Evolutionary conservation across 495 filamentous ascomycete species (phyloP), one percentile per base, ranked within the genome.

Genomic region (Aspergillus hancockii): DNA sequence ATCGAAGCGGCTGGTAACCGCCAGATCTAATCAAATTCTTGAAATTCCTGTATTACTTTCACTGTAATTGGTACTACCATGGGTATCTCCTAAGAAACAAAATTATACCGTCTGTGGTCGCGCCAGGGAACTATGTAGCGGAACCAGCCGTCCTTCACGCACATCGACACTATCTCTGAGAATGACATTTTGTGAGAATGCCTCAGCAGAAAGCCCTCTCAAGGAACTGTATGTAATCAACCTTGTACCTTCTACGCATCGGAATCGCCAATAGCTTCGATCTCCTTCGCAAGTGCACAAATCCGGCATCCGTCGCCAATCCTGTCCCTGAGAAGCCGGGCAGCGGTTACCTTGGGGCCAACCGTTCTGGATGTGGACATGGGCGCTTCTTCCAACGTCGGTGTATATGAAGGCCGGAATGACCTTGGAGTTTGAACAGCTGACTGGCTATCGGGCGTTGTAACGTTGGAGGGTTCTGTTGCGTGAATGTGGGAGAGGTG

Each of bases 291-390:
- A 38, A 77, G 49, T 5, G 76, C 76, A 70, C 88, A 91, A 31
- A 89, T 83, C 9, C 85, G 84, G 75, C 90, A 92, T 7, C 91
- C 90, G 28, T 84, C 84, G 23, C 80, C 75, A 30, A 95, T 81
- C 54, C 80, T 79, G 56, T 91, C 88, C 59, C 86, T 81, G 53
- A 97, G 73, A 55, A 96, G 71, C 63, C 91, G 83, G 18, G 93
- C 92, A 65, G 92, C 90, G 46, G 88, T 91, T n/a, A 96, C 92
- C 71, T 97, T 97, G 2, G 86, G 86, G 0, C 90, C 89, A 18
- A 97, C 84, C 38, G 85, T 88, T 34, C 86, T 76, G 22, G 80
- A 79, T 13, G 76, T 69, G 13, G 79, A 61, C 21, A 61, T 41
- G 1, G 58, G 65, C 28, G 47, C 28, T 10, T 68, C 65, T 36